Evolutionary conservation across 345 rosid genomes (phyloP).

Genomic region (Citrus cavaleriei): DNA sequence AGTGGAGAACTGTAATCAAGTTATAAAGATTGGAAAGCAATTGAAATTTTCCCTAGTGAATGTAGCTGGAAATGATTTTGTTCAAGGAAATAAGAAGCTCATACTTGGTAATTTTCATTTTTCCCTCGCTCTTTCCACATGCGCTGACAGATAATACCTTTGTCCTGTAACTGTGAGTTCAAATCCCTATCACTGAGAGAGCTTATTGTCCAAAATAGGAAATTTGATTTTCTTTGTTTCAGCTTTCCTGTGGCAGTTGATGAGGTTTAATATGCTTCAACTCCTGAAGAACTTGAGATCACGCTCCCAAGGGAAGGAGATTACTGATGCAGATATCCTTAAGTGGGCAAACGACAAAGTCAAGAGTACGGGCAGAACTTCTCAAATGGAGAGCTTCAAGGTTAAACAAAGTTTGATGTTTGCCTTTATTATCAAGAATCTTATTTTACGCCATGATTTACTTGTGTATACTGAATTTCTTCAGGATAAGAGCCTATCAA

Average conservation of each 20-base stretch:
- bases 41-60: slow-evolving; percentile 80
- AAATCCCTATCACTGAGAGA: neutral
- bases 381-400: slow-evolving; percentile 75
- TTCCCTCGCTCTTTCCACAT: neutral
- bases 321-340: slow-evolving; percentile 72
- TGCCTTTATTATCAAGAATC: neutral
- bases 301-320: slow-evolving; percentile 71
- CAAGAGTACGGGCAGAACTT: slow-evolving; percentile 51
- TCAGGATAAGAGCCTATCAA: slow-evolving; percentile 83
- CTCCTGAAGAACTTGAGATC: slow-evolving; percentile 79
- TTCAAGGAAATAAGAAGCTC: slow-evolving; percentile 94
- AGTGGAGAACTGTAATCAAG: slow-evolving; percentile 97
- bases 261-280: slow-evolving; percentile 91
- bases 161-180: neutral
- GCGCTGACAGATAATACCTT: neutral
- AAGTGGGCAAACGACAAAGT: slow-evolving; percentile 79
- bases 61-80: slow-evolving; percentile 88
- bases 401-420: slow-evolving; percentile 29
- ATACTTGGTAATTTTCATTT: slow-evolving; percentile 59
- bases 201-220: neutral
- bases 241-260: slow-evolving; percentile 92
- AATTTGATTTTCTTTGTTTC: slow-evolving; percentile 26
- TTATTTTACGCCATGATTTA: neutral
- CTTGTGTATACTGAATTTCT: neutral
- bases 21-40: slow-evolving; percentile 68